These are phyloP conservation scores for Apiospora rasikravindrae DNA, from an alignment of 2,329 filamentous ascomycete genomes.

Conservation along the genomic window DNA sequence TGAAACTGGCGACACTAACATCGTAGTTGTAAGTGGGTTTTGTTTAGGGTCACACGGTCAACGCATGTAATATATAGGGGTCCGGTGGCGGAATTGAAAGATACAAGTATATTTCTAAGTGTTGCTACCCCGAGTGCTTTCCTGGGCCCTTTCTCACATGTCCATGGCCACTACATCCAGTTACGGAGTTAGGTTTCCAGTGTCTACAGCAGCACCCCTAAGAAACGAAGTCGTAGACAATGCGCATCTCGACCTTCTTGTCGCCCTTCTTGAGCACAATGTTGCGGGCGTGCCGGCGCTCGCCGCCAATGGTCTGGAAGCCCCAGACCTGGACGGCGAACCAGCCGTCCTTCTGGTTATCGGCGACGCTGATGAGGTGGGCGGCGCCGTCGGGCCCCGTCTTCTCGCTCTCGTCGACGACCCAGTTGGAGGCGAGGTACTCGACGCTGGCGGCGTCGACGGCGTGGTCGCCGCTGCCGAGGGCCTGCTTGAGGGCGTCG, in stretches of 20 bases:
- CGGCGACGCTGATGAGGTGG: constrained; percentile 68
- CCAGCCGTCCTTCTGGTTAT: constrained; percentile 58
- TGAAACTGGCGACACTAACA: neutral
- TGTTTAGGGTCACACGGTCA: too few relatives aligned
- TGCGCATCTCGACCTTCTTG: constrained; percentile 53
- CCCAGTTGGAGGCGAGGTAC: constrained; percentile 63
- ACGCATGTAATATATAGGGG: too few relatives aligned
- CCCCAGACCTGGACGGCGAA: constrained; percentile 64
- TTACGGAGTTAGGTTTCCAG: neutral
- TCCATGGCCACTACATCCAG: neutral
- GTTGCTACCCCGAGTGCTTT: neutral
- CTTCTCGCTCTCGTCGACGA: constrained; percentile 58
- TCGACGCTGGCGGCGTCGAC: constrained; percentile 59
- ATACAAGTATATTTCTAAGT: neutral
- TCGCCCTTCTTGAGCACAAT: constrained; percentile 57
- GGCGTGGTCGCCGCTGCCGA: constrained; percentile 61
- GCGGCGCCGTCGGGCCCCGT: constrained; percentile 62
- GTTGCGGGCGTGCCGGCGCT: constrained; percentile 59
- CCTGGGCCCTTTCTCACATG: too few relatives aligned
- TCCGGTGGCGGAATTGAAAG: too few relatives aligned
- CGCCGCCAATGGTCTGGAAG: constrained; percentile 59
- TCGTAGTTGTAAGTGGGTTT: too few relatives aligned
- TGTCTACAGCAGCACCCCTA: neutral
- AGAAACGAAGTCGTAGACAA: constrained; percentile 59
- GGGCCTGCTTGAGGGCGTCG: constrained; percentile 60